These are phyloP conservation scores for Blakeslea trispora DNA, from an alignment of 371 early-diverging fungal genomes.

Conservation along the genomic window DNA sequence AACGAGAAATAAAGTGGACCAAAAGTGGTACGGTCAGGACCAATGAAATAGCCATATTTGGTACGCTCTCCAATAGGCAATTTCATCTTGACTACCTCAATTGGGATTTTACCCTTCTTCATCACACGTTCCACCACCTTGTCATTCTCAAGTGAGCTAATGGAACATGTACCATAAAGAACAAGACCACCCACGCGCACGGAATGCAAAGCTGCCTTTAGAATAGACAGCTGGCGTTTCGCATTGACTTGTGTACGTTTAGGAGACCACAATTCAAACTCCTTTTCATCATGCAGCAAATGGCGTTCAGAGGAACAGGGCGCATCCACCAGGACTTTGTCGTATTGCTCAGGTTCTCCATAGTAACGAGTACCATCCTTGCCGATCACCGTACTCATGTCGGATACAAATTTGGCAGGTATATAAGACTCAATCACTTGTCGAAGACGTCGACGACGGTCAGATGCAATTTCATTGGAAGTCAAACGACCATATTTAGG, in stretches of 20 bases:
- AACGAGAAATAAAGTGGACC: constrained; percentile 63
- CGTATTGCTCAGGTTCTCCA: constrained; percentile 52
- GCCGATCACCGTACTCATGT: constrained; percentile 53
- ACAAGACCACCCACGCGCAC: constrained; percentile 62
- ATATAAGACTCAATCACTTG: constrained; percentile 63
- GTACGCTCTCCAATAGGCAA: constrained; percentile 60
- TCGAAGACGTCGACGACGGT: constrained; percentile 57
- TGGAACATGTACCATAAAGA: constrained; percentile 76
- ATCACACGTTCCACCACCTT: constrained; percentile 58
- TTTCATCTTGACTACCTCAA: constrained; percentile 40
- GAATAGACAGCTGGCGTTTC: constrained; percentile 56
- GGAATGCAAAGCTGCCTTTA: constrained; percentile 62
- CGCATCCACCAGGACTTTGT: constrained; percentile 73
- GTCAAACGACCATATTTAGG: constrained; percentile 46
- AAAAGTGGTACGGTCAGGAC: constrained; percentile 60
- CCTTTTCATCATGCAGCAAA: constrained; percentile 55
- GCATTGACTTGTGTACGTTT: constrained; percentile 54
- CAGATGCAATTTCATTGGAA: constrained; percentile 55
- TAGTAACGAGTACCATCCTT: constrained; percentile 57
- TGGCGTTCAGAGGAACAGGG: constrained; percentile 83
- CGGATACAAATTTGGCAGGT: constrained; percentile 40
- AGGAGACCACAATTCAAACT: constrained; percentile 55
- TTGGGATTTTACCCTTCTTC: constrained; percentile 42
- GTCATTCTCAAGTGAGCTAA: constrained; percentile 73
- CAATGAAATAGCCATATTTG: constrained; percentile 59